Evolutionary conservation across 352 stramenopile genomes (phyloP).

Genomic region (Peronospora destructor): DNA sequence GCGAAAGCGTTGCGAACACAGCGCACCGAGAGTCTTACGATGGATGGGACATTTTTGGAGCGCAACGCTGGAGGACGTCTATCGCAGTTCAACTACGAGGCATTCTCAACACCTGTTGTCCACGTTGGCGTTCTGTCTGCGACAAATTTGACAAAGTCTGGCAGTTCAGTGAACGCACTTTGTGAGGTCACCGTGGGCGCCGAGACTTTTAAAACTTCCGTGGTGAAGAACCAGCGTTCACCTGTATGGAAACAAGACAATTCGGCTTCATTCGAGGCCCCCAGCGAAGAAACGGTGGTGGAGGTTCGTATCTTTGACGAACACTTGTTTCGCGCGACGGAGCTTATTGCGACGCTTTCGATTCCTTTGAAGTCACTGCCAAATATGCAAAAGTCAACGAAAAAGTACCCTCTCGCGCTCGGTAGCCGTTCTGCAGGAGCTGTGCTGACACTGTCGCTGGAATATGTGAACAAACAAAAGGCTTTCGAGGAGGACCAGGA

Average conservation of each 20-base stretch:
- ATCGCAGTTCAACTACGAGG: constrained; percentile 83
- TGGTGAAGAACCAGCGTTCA: constrained; percentile 74
- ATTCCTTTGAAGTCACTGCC: constrained; percentile 76
- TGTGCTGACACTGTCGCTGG: constrained; percentile 65
- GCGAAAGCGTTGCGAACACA: constrained; percentile 53
- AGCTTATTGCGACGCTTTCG: constrained; percentile 67
- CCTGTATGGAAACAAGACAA: constrained; percentile 86
- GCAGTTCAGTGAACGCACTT: constrained; percentile 67
- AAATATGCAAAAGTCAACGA: constrained; percentile 80
- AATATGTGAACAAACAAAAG: constrained; percentile 84
- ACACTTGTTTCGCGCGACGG: constrained; percentile 67
- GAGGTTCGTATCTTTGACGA: constrained; percentile 82
- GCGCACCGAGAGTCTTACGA: constrained; percentile 56
- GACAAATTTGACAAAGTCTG: constrained; percentile 71
- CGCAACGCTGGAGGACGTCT: constrained; percentile 59
- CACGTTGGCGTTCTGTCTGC: constrained; percentile 76
- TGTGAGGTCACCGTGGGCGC: constrained; percentile 77
- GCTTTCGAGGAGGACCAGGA: constrained; percentile 69
- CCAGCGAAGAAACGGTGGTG: constrained; percentile 72
- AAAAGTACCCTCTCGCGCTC: constrained; percentile 77
- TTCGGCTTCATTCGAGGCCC: constrained; percentile 72
- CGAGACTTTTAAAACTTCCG: constrained; percentile 79
- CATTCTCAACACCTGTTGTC: constrained; percentile 71
- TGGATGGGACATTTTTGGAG: constrained; percentile 64
- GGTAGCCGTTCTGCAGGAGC: constrained; percentile 69